These are phyloP conservation scores for Glaciozyma martinii DNA, from an alignment of 768 basidiomycete species.

Conservation along the genomic window DNA sequence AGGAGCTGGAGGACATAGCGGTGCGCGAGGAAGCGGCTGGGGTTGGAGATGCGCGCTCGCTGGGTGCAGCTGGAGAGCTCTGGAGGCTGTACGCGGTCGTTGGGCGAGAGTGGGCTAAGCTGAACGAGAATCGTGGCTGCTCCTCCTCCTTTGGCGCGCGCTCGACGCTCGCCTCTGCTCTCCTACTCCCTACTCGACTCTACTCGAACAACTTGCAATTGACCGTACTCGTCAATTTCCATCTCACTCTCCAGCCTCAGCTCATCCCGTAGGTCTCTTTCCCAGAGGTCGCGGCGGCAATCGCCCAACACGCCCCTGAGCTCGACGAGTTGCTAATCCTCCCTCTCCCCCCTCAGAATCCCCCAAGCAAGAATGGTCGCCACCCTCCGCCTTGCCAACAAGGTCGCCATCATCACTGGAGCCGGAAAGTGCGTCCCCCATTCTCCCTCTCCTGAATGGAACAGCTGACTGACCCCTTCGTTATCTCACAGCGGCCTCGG, in stretches of 20 bases:
- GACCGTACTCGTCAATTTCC: too few relatives aligned
- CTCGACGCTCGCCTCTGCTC: not conserved
- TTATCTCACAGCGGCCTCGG: constrained; percentile 78
- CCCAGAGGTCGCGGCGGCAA: not conserved
- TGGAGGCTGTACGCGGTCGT: too few relatives aligned
- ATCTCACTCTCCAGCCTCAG: too few relatives aligned
- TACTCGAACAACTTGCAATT: too few relatives aligned
- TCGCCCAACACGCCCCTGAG: too few relatives aligned
- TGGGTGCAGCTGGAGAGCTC: too few relatives aligned
- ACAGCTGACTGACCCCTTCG: constrained; percentile 14
- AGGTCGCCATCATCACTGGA: constrained; percentile 77
- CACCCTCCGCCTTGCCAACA: constrained; percentile 29
- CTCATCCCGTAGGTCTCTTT: not conserved
- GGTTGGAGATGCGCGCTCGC: not conserved
- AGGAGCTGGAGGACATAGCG: not conserved
- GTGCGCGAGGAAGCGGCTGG: not conserved
- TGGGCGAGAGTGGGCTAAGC: too few relatives aligned
- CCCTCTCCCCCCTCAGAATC: too few relatives aligned
- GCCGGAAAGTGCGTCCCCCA: constrained; percentile 50
- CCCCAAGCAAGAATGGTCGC: not conserved
- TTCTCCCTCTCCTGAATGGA: not conserved
- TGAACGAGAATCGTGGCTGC: not conserved
- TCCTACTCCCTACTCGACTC: too few relatives aligned
- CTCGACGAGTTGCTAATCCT: too few relatives aligned
- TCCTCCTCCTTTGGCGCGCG: not conserved